A percentile compares a stretch with the other conserved stretches of the same genome.
phyloP scores from a whole-genome alignment of 441 rosid species.

The Gossypium aridum region DNA sequence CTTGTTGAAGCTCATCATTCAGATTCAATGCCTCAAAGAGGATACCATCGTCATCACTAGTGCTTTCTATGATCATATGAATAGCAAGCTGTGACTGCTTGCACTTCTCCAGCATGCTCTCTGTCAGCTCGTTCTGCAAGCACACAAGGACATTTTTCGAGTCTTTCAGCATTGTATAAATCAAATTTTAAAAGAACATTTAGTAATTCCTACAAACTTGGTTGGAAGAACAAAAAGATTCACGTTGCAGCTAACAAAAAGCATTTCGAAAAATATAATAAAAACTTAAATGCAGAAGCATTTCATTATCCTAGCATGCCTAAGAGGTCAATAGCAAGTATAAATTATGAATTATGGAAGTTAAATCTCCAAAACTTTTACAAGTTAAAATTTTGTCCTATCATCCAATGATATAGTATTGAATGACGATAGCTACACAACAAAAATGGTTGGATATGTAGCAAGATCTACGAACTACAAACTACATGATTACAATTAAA shows the following conservation, averaged over 20 bases:
- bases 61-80: conserved; percentile 71
- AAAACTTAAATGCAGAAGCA: background rate
- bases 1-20: conserved; percentile 66
- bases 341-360: background rate
- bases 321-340: background rate
- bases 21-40: conserved; percentile 82
- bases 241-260: background rate
- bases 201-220: background rate
- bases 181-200: background rate
- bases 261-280: background rate
- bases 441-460: background rate
- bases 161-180: background rate
- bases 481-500: background rate
- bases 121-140: conserved; percentile 70
- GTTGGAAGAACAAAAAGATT: background rate
- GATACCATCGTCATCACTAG: conserved; percentile 60
- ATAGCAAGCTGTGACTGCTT: conserved; percentile 62
- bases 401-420: background rate
- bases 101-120: conserved; percentile 71
- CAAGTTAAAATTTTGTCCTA: background rate
- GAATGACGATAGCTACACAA: background rate
- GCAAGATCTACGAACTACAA: background rate
- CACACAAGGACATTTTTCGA: conserved; percentile 5
- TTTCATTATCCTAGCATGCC: background rate
- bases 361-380: background rate